These are phyloP conservation scores for Monascus purpureus DNA, from an alignment of 495 filamentous ascomycete species.

Conservation along the genomic window DNA sequence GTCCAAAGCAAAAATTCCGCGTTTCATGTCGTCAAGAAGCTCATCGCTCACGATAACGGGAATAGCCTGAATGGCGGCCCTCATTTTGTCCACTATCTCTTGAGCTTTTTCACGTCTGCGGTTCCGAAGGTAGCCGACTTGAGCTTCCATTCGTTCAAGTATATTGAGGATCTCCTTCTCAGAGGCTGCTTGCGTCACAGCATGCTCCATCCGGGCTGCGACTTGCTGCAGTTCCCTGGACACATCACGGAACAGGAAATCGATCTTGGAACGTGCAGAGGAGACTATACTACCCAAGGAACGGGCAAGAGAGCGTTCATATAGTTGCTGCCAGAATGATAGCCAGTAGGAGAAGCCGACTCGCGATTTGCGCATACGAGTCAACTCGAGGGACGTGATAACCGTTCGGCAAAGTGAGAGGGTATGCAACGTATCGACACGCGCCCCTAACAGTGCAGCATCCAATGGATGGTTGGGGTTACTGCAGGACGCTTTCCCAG, in stretches of 20 bases:
- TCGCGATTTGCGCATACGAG: conserved; percentile 13
- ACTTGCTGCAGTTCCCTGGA: conserved; percentile 10
- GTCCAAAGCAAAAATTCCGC: conserved; percentile 12
- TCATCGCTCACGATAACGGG: conserved; percentile 11
- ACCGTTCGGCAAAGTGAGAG: conserved; percentile 10
- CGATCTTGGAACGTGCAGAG: conserved; percentile 5
- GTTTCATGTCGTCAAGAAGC: conserved; percentile 13
- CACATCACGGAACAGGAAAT: conserved; percentile 10
- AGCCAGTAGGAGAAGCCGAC: conserved; percentile 11
- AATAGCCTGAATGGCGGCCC: conserved; percentile 8
- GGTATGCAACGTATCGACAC: conserved; percentile 8
- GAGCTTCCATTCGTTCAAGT: conserved; percentile 12
- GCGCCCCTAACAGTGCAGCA: conserved; percentile 1
- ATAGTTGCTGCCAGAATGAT: conserved; percentile 12
- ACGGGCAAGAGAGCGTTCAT: conserved; percentile 6
- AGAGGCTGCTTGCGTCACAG: conserved; percentile 4
- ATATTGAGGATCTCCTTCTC: conserved; percentile 8
- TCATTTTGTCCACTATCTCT: conserved; percentile 8
- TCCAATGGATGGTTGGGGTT: no score
- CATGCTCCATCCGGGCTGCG: conserved; percentile 6
- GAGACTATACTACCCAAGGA: conserved; percentile 4
- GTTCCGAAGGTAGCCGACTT: conserved; percentile 8
- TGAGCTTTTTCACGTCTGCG: conserved; percentile 10
- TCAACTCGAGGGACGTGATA: conserved; percentile 11
- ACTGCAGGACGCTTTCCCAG: no score